phyloP scores from a whole-genome alignment of 176 grass and related monocot species.

The Dactylis glomerata region DNA sequence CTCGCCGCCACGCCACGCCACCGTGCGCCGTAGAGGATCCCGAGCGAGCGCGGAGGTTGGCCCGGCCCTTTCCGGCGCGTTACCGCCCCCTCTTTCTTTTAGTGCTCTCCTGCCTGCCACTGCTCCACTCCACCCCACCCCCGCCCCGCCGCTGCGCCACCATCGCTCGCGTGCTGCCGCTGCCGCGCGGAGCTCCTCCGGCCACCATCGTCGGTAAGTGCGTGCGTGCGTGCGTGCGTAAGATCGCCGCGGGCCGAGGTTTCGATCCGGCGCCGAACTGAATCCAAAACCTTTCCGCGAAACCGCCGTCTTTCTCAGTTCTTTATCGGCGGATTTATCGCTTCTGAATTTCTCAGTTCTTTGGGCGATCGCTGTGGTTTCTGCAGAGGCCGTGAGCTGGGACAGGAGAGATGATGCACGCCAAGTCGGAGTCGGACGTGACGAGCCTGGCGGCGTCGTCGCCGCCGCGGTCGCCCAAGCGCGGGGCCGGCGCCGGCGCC shows the following conservation, averaged over 20 bases:
- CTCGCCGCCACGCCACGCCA: background rate
- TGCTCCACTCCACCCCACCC: slow-evolving; percentile 10
- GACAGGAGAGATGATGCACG: slow-evolving; percentile 55
- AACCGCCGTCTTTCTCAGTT: background rate
- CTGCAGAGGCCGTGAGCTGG: background rate
- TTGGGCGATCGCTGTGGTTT: background rate
- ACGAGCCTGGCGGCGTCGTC: slow-evolving; percentile 96
- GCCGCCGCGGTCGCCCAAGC: slow-evolving; percentile 80
- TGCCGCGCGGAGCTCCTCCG: no score
- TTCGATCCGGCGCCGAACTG: background rate
- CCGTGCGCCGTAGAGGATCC: slow-evolving; percentile 32
- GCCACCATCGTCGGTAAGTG: no score
- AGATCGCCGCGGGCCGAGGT: background rate
- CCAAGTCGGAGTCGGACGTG: slow-evolving; percentile 90
- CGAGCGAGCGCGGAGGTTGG: background rate
- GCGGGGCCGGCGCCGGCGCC: slow-evolving; percentile 47
- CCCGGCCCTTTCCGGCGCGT: slow-evolving; percentile 33
- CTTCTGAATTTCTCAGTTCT: background rate
- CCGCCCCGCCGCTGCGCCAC: background rate
- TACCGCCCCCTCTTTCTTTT: slow-evolving; percentile 27
- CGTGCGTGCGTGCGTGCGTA: background rate
- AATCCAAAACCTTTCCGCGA: background rate
- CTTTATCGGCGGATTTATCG: background rate
- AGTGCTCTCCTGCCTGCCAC: slow-evolving; percentile 20
- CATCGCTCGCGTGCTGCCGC: background rate